Evolutionary conservation across 176 grass and related monocot species (phyloP).

Genomic region (Oryza australiensis): DNA sequence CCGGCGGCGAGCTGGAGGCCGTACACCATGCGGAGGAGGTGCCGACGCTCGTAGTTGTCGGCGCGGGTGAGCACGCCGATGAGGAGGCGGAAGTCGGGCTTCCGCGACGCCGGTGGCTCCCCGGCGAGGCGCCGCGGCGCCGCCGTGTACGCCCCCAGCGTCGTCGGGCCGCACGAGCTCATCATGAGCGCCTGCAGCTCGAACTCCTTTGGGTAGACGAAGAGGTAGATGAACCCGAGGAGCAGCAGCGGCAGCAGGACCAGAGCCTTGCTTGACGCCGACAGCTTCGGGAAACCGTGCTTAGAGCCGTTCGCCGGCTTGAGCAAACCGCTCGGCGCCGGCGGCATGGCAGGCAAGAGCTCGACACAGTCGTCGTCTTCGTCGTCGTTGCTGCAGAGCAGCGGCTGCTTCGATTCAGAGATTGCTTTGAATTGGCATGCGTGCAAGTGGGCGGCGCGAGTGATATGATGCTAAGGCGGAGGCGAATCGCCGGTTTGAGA

Average conservation of each 20-base stretch:
- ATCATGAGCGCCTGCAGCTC: constrained; percentile 60
- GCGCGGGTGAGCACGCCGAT: constrained; percentile 62
- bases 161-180: constrained; percentile 30
- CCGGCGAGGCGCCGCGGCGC: background rate
- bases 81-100: constrained; percentile 61
- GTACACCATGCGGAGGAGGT: constrained; percentile 73
- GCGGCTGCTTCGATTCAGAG: background rate
- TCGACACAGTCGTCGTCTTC: background rate
- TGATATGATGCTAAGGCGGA: constrained; percentile 6
- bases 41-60: constrained; percentile 57
- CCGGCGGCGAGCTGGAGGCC: constrained; percentile 34
- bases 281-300: constrained; percentile 40
- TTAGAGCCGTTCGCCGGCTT: constrained; percentile 10
- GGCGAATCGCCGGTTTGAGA: background rate
- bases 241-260: constrained; percentile 56
- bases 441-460: background rate
- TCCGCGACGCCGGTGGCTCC: constrained; percentile 21
- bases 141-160: background rate
- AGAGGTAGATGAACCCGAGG: constrained; percentile 58
- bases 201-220: constrained; percentile 67
- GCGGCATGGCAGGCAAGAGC: background rate
- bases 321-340: constrained; percentile 2
- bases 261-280: constrained; percentile 40
- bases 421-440: background rate
- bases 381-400: background rate